Percentiles rank a stretch among this genome's conserved stretches.
phyloP scores from a whole-genome alignment of 768 basidiomycete genomes.

The Phylloporus rhodoxanthus region DNA sequence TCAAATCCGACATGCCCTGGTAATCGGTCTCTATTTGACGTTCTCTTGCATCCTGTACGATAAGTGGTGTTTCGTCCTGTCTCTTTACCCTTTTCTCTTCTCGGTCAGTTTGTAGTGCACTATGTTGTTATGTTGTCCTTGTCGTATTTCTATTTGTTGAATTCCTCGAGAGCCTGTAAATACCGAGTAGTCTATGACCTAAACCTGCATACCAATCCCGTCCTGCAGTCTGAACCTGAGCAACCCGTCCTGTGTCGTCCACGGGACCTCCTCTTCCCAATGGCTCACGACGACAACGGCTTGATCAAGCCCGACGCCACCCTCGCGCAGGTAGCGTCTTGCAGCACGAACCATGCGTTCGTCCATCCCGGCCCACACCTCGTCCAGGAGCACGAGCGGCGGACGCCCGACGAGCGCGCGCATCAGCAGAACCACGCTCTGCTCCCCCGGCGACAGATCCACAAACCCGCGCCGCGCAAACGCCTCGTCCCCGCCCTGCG shows the following conservation, averaged over 20 bases:
- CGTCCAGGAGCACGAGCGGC: conserved; percentile 78
- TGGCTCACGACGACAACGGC: conserved; percentile 84
- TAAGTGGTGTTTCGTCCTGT: not conserved
- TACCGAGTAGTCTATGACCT: not conserved
- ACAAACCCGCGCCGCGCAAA: conserved; percentile 55
- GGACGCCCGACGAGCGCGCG: conserved; percentile 76
- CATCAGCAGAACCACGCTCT: conserved; percentile 77
- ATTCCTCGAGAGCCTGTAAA: not conserved
- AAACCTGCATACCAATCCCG: conserved; percentile 25
- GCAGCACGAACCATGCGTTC: conserved; percentile 65
- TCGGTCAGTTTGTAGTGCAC: conserved; percentile 1
- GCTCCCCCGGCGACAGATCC: conserved; percentile 64
- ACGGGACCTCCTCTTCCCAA: conserved; percentile 90
- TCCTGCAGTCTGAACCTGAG: conserved; percentile 33
- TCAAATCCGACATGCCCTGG: conserved; percentile 17
- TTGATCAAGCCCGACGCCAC: conserved; percentile 51
- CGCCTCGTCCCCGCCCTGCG: conserved; percentile 22
- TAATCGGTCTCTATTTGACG: conserved; percentile 5
- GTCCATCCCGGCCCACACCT: conserved; percentile 93
- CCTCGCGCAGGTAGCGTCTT: conserved; percentile 52
- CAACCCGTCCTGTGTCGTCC: conserved; percentile 55
- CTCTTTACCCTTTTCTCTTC: not conserved
- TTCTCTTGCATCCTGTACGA: conserved; percentile 5
- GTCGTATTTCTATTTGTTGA: not conserved
- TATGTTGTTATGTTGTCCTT: not conserved